A percentile compares a stretch with the other conserved stretches of the same genome.
Conservation (phyloP, 108 stramenopile species). For the Pseudonitzschia multistriata region DNA sequence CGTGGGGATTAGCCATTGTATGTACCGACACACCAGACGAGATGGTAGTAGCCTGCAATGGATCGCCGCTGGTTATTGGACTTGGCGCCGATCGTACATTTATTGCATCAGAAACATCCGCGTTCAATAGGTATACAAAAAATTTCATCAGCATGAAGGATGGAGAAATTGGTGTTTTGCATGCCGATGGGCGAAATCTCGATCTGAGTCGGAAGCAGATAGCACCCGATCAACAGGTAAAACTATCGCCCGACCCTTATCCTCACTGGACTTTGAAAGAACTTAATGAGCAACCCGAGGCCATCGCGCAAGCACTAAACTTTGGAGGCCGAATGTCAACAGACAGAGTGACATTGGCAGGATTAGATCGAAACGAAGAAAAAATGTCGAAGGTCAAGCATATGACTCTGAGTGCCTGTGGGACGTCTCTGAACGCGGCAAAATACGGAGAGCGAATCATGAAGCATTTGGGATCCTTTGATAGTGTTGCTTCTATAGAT, state of each 20-base stretch:
- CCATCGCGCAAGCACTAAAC: slow-evolving; percentile 89
- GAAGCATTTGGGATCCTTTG: slow-evolving; percentile 94
- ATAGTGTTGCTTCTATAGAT: slow-evolving; percentile 84
- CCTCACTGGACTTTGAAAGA: slow-evolving; percentile 97
- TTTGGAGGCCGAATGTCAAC: slow-evolving; percentile 85
- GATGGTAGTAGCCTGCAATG: slow-evolving; percentile 96
- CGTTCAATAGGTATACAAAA: slow-evolving; percentile 97
- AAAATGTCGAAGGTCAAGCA: slow-evolving; percentile 75
- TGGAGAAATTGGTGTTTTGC: slow-evolving; percentile 96
- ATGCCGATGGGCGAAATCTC: slow-evolving; percentile 86
- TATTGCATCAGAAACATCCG: slow-evolving; percentile 96
- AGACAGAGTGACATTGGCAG: slow-evolving; percentile 76
- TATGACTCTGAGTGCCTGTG: slow-evolving; percentile 91
- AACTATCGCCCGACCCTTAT: slow-evolving; percentile 89
- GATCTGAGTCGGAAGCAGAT: slow-evolving; percentile 86
- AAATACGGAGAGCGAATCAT: slow-evolving; percentile 96
- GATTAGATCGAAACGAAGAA: slow-evolving; percentile 79
- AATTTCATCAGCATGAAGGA: slow-evolving; percentile 98
- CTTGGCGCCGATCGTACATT: slow-evolving; percentile 89
- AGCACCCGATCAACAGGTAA: slow-evolving; percentile 92
- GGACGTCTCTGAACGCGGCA: slow-evolving; percentile 94
- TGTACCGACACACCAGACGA: slow-evolving; percentile 84
- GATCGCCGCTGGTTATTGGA: slow-evolving; percentile 97
- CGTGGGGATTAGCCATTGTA: slow-evolving; percentile 93
- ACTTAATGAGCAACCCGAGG: slow-evolving; percentile 92